These are phyloP conservation scores for Rubia yunnanensis DNA, from an alignment of 257 asterid species.

Conservation along the genomic window DNA sequence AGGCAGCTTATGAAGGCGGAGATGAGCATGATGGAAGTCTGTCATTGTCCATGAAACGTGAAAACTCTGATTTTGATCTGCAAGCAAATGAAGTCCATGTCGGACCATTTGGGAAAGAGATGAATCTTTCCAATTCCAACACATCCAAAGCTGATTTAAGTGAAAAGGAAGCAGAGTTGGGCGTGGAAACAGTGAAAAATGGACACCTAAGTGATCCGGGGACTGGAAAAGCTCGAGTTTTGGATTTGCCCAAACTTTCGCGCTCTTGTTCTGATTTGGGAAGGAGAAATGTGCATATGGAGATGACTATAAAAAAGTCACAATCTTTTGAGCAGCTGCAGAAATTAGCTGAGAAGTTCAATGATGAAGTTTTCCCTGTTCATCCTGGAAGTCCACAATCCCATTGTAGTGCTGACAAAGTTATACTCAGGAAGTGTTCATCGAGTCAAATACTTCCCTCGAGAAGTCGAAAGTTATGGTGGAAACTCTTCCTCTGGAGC, in stretches of 20 bases:
- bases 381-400: slow-evolving; percentile 38
- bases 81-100: slow-evolving; percentile 23
- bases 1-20: slow-evolving; percentile 51
- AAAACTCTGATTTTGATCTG: slow-evolving; percentile 37
- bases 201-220: slow-evolving; percentile 74
- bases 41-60: slow-evolving; percentile 29
- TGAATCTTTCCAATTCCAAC: slow-evolving; percentile 9
- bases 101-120: slow-evolving; percentile 12
- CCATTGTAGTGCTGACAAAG: slow-evolving; percentile 55
- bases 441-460: slow-evolving; percentile 77
- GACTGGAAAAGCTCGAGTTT: slow-evolving; percentile 25
- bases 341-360: slow-evolving; percentile 28
- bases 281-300: slow-evolving; percentile 24
- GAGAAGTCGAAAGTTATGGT: slow-evolving; percentile 60
- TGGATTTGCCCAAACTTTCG: slow-evolving; percentile 40
- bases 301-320: slow-evolving; percentile 25
- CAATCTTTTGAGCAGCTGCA: slow-evolving; percentile 50
- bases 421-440: slow-evolving; percentile 67
- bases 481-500: slow-evolving; percentile 80
- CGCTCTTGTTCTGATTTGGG: slow-evolving; percentile 63
- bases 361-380: slow-evolving; percentile 16
- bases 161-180: too few relatives aligned
- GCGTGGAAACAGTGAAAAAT: slow-evolving; percentile 10
- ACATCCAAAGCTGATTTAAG: slow-evolving; percentile 15
- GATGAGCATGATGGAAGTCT: slow-evolving; percentile 45